Evolutionary conservation across 257 asterid genomes (phyloP).

Genomic region (Forsythia suspensa): DNA sequence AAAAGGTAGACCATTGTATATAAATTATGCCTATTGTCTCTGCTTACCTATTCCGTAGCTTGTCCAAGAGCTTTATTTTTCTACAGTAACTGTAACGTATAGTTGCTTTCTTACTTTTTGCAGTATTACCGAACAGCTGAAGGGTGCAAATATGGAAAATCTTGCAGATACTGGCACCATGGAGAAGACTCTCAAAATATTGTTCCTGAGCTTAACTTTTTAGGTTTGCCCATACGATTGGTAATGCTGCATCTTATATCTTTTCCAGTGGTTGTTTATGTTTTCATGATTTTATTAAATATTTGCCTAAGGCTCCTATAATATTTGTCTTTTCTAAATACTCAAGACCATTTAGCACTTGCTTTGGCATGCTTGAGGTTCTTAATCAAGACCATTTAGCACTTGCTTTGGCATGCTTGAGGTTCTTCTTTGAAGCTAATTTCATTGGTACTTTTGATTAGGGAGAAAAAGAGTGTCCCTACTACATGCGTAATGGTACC

Average conservation of each 20-base stretch:
- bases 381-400: background rate
- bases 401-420: background rate
- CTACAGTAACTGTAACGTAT: background rate
- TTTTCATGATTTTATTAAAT: background rate
- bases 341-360: background rate
- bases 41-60: background rate
- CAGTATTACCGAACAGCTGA: slow-evolving; percentile 46
- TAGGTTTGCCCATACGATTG: slow-evolving; percentile 46
- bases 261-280: background rate
- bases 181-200: slow-evolving; percentile 22
- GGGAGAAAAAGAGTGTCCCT: slow-evolving; percentile 47
- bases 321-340: background rate
- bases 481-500: slow-evolving; percentile 43
- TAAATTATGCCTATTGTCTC: background rate
- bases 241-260: slow-evolving; percentile 21
- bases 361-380: background rate
- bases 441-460: slow-evolving; percentile 11
- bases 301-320: background rate
- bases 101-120: slow-evolving; percentile 16
- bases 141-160: slow-evolving; percentile 49
- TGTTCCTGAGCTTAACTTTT: slow-evolving; percentile 29
- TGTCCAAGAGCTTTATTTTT: background rate
- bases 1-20: background rate
- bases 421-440: background rate
- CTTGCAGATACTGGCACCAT: slow-evolving; percentile 40